Conservation (phyloP, 2,329 filamentous ascomycete species). For the Beauveria caledonica region DNA sequence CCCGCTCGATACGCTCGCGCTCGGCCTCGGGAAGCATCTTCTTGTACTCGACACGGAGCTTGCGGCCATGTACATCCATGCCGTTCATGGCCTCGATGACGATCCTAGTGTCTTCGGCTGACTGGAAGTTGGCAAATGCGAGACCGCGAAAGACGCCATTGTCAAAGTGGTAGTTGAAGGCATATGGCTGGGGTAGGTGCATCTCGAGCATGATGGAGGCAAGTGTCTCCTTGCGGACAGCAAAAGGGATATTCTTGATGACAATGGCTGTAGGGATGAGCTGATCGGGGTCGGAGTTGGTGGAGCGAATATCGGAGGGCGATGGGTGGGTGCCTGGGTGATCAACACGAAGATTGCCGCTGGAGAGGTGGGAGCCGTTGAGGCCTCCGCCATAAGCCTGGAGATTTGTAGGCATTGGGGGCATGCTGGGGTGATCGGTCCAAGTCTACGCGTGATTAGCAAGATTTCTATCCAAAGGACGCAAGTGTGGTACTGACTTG, state of each 20-base stretch:
- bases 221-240: constrained; percentile 92
- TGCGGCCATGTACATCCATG: constrained; percentile 88
- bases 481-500: constrained; percentile 47
- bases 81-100: constrained; percentile 95
- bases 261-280: constrained; percentile 97
- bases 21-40: constrained; percentile 97
- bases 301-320: constrained; percentile 33
- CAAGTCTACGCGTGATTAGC: constrained; percentile 32
- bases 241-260: constrained; percentile 99
- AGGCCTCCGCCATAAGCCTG: constrained; percentile 29
- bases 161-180: constrained; percentile 99
- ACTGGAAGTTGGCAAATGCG: constrained; percentile 97
- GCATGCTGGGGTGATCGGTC: constrained; percentile 40
- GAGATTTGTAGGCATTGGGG: constrained; percentile 29
- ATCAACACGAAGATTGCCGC: constrained; percentile 36
- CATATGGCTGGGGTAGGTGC: constrained; percentile 88
- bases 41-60: constrained; percentile 96
- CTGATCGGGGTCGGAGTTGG: constrained; percentile 60
- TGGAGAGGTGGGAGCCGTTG: constrained; percentile 28
- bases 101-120: constrained; percentile 81
- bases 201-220: constrained; percentile 91
- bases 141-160: constrained; percentile 93
- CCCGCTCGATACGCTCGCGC: constrained; percentile 88
- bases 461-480: neutral
- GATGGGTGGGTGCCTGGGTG: constrained; percentile 32